Evolutionary conservation across 148 eudicot species (phyloP).

Genomic region (Vaccinium vitisidaea): DNA sequence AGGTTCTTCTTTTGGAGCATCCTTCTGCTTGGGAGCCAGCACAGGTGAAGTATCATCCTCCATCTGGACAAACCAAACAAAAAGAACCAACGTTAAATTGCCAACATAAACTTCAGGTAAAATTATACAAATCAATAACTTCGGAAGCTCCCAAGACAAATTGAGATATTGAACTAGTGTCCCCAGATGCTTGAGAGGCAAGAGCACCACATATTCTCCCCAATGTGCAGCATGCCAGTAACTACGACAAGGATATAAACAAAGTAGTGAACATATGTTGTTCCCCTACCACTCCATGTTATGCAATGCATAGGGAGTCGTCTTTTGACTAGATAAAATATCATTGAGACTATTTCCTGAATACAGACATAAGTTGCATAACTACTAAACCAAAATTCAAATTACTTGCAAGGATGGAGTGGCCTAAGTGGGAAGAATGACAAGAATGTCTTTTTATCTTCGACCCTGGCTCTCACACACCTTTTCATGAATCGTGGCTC

Average conservation of each 20-base stretch:
- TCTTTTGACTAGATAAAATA: background rate
- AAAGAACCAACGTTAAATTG: background rate
- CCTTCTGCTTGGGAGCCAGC: constrained; percentile 76
- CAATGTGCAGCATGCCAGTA: background rate
- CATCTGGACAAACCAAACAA: constrained; percentile 28
- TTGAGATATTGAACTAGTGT: background rate
- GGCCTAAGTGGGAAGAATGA: too few relatives aligned
- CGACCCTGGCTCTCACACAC: background rate
- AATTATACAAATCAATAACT: background rate
- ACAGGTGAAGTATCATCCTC: constrained; percentile 88
- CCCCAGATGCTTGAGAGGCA: background rate
- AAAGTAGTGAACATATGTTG: background rate
- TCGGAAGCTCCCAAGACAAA: background rate
- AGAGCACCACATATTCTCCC: background rate
- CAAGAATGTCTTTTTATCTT: background rate
- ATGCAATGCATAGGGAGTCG: background rate
- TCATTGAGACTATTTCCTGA: background rate
- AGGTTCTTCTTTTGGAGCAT: constrained; percentile 78
- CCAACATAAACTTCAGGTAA: background rate
- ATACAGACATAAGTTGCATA: background rate
- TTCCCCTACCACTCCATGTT: background rate
- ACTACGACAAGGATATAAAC: background rate
- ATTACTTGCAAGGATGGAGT: background rate
- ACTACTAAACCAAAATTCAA: background rate
- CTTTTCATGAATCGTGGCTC: background rate